A percentile compares a stretch with the other conserved stretches of the same genome.
phyloP scores from a whole-genome alignment of 2,329 filamentous ascomycete species.

The Periconia digitata region DNA sequence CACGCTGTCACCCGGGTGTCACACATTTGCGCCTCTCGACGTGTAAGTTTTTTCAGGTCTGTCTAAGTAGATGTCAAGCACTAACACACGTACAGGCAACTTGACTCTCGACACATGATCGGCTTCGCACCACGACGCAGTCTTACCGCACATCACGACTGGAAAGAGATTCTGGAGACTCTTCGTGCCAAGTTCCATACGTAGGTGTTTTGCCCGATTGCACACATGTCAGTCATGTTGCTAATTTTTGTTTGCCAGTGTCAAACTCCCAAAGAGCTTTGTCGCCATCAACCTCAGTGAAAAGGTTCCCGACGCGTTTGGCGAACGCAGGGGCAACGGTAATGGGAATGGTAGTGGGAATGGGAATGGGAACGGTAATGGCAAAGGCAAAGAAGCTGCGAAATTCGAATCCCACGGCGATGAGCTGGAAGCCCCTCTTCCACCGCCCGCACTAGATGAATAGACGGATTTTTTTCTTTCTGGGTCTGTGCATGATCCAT shows the following conservation, averaged over 20 bases:
- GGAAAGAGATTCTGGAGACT: constrained; percentile 96
- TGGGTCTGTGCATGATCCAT: too few species aligned
- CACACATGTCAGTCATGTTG: constrained; percentile 6
- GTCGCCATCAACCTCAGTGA: constrained; percentile 54
- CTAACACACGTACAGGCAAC: constrained; percentile 54
- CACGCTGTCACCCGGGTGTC: constrained; percentile 91
- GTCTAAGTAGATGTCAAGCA: neutral
- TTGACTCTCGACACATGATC: constrained; percentile 95
- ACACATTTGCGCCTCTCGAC: constrained; percentile 93
- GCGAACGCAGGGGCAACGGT: constrained; percentile 23
- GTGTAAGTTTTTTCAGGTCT: constrained; percentile 52
- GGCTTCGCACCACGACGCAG: constrained; percentile 88
- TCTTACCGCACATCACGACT: constrained; percentile 87
- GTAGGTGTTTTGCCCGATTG: constrained; percentile 54
- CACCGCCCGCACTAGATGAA: neutral
- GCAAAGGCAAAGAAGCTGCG: neutral
- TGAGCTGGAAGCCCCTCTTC: neutral
- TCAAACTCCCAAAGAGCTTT: constrained; percentile 55
- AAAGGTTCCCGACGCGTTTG: constrained; percentile 50
- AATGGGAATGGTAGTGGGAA: constrained; percentile 17
- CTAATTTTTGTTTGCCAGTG: constrained; percentile 31
- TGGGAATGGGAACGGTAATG: too few species aligned
- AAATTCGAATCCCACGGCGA: neutral
- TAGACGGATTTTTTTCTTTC: too few species aligned
- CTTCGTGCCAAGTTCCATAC: constrained; percentile 92